Base-by-base conservation (phyloP, 345 rosid species). In the Arabis hirsuta region DNA sequence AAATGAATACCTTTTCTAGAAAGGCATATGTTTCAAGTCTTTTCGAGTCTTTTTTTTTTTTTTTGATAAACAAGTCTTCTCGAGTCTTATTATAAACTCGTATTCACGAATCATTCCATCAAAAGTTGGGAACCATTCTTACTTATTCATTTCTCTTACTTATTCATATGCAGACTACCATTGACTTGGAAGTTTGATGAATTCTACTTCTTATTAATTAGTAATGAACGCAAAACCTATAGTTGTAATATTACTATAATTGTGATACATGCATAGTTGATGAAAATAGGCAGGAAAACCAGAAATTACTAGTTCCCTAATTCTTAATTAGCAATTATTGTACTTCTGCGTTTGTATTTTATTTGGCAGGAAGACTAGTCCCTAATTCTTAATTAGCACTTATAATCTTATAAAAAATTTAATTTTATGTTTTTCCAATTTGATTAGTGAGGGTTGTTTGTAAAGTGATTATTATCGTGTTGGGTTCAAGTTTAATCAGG, bases 151-250 rank as follows among this genome's bases (percentile, higher is more conserved):
- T 22, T 22, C 24, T 71, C 38, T 59, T 62, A 71, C 31, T 10
- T 39, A 43, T 20, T n/a, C 31, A 62, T 11, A 52, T 41, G n/a
- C 44, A 62, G 38, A 52, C 68, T 13, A 19, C 42, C 9, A 31
- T 62, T 62, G 76, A 62, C 62, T 32, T 48, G 34, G 6, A 31
- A 62, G 7, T 13, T 71, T 60, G 16, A 46, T 72, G 11, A 27
- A 45, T 34, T 43, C 27, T 71, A 29, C 60, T 51, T 50, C 12
- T 2, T 6, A 12, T 24, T 32, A 52, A 20, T 38, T 43, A 41
- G 32, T 20, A 48, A 19, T 41, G 13, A 48, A 24, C 4, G 12
- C 66, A 55, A 65, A 22, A 27, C 9, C 22, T 24, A 51, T 12
- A 3, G 8, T 12, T 29, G 12, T 52, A 9, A 2, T 14, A 38